Conservation (phyloP, 768 basidiomycete species). For the Chalciporus chontae region DNA sequence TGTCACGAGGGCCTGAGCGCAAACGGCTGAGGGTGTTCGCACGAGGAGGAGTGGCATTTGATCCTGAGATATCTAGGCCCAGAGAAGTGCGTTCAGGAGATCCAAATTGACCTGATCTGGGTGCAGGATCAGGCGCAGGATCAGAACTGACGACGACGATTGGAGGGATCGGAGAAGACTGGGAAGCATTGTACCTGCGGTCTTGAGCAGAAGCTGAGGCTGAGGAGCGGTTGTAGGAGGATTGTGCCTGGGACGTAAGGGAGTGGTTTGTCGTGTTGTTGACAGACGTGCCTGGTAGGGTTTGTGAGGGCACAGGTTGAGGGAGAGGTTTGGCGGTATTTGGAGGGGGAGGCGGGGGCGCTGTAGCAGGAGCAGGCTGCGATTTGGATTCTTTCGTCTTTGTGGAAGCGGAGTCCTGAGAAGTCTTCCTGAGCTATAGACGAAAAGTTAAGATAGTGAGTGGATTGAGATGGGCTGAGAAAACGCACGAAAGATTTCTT, state of each 20-base stretch:
- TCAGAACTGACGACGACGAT: conserved; percentile 87
- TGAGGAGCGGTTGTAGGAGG: conserved; percentile 41
- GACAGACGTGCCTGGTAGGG: conserved; percentile 35
- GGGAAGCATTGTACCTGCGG: conserved; percentile 48
- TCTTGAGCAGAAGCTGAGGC: conserved; percentile 48
- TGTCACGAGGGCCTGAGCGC: conserved; percentile 86
- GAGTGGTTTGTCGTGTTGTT: conserved; percentile 38
- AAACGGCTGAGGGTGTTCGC: conserved; percentile 69
- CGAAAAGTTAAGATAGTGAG: conserved; percentile 21
- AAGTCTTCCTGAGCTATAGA: conserved; percentile 64
- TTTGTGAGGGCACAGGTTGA: conserved; percentile 41
- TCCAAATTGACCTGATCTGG: conserved; percentile 39
- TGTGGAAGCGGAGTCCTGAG: conserved; percentile 58
- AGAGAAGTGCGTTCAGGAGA: conserved; percentile 48
- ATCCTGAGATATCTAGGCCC: conserved; percentile 42
- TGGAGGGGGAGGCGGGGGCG: conserved; percentile 58
- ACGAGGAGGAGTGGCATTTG: conserved; percentile 57
- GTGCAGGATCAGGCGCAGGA: conserved; percentile 43
- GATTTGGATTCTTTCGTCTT: conserved; percentile 67
- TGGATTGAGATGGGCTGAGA: conserved; percentile 12
- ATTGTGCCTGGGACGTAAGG: conserved; percentile 37
- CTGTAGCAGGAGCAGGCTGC: conserved; percentile 35
- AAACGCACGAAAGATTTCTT: conserved; percentile 74
- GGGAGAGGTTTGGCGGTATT: conserved; percentile 67
- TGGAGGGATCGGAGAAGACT: conserved; percentile 61